Evolutionary conservation across 1,284 basidiomycete species (phyloP).

Genomic region (Papiliotrema nemorosa): DNA sequence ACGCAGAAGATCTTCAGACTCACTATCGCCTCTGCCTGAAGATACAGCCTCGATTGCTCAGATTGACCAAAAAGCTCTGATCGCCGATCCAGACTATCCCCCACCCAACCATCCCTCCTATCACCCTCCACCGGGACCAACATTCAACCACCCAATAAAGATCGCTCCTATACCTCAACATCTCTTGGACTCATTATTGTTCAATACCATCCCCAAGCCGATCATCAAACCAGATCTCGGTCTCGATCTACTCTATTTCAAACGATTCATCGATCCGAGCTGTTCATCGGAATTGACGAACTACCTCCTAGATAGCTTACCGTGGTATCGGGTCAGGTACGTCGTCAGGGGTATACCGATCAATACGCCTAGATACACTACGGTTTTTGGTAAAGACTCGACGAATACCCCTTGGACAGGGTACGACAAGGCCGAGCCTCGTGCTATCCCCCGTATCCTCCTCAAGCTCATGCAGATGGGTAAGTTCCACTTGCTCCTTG

Average conservation of each 20-base stretch:
- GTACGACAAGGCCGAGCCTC: slow-evolving; percentile 32
- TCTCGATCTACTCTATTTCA: slow-evolving; percentile 33
- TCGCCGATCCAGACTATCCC: slow-evolving; percentile 10
- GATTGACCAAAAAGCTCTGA: neutral
- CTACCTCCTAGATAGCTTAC: slow-evolving; percentile 36
- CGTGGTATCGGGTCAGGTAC: slow-evolving; percentile 45
- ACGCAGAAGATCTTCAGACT: neutral
- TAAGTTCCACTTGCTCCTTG: slow-evolving; percentile 8
- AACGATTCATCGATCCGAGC: slow-evolving; percentile 25
- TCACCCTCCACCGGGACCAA: slow-evolving; percentile 18
- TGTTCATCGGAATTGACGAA: slow-evolving; percentile 23
- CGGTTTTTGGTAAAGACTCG: slow-evolving; percentile 43
- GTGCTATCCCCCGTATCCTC: slow-evolving; percentile 30
- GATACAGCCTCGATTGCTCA: neutral
- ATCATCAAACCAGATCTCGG: slow-evolving; percentile 21
- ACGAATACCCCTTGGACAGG: slow-evolving; percentile 28
- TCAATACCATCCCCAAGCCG: slow-evolving; percentile 16
- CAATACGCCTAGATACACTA: slow-evolving; percentile 44
- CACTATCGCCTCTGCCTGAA: neutral
- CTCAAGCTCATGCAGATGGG: slow-evolving; percentile 27
- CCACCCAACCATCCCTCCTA: slow-evolving; percentile 24
- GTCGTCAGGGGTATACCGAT: slow-evolving; percentile 33
- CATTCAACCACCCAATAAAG: slow-evolving; percentile 27
- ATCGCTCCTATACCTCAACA: slow-evolving; percentile 12
- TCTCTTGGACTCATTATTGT: slow-evolving; percentile 8